phyloP scores from a whole-genome alignment of 768 basidiomycete genomes.

The Russula griseocarnosa region DNA sequence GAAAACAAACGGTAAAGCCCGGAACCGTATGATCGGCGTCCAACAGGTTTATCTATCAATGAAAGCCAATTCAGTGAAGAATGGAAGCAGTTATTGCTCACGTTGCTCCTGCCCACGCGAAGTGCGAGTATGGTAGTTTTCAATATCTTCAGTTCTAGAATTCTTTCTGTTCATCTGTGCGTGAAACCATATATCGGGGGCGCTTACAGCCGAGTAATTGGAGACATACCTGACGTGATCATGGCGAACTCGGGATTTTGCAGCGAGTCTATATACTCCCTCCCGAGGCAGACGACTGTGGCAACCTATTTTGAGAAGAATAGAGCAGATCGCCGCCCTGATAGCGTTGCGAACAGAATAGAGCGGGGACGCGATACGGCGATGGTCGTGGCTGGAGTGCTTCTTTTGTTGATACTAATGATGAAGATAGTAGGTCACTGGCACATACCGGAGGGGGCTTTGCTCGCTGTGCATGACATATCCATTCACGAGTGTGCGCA shows the following conservation, averaged over 20 bases:
- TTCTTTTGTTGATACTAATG: neutral
- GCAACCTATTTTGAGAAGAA: neutral
- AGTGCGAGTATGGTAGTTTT: too few relatives aligned
- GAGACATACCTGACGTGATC: neutral
- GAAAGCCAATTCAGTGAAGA: neutral
- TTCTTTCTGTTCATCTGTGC: neutral
- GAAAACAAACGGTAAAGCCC: conserved; percentile 1
- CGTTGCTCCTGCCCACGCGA: neutral
- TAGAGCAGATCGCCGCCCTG: neutral
- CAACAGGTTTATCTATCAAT: neutral
- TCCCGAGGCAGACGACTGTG: neutral
- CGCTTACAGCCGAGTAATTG: neutral
- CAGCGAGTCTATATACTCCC: neutral
- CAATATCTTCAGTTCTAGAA: conserved; percentile 5
- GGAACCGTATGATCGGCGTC: neutral
- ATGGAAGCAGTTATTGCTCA: neutral
- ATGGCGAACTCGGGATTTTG: neutral
- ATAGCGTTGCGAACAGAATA: neutral
- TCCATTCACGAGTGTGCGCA: neutral
- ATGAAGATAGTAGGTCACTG: neutral
- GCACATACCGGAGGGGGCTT: neutral
- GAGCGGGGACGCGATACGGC: neutral
- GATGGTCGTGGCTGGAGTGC: neutral
- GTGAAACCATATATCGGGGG: neutral
- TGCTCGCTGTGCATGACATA: neutral